A percentile compares a stretch with the other conserved stretches of the same genome.
Conservation (phyloP, 345 rosid species). For the Sisymbrium irio region DNA sequence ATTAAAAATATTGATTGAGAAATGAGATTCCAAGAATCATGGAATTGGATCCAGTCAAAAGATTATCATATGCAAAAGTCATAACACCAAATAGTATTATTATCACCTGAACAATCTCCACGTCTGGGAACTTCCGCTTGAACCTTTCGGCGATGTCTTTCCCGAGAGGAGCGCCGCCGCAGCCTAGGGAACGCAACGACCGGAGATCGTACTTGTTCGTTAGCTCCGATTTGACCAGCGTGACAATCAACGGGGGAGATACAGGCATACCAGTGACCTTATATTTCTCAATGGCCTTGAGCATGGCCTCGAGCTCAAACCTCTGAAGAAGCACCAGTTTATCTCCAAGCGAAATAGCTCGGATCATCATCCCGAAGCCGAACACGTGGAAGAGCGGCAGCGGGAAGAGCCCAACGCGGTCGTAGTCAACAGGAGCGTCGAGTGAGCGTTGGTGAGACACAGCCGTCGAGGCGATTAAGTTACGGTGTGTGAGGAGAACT, state of each 20-base stretch:
- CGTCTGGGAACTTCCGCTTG: slow-evolving; percentile 64
- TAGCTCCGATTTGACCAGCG: slow-evolving; percentile 61
- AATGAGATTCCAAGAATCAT: slow-evolving; percentile 3
- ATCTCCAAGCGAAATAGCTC: slow-evolving; percentile 43
- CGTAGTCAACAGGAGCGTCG: slow-evolving; percentile 31
- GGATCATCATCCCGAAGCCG: slow-evolving; percentile 47
- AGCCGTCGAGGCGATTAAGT: slow-evolving; percentile 58
- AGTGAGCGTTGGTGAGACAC: slow-evolving; percentile 33
- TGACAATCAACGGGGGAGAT: slow-evolving; percentile 76
- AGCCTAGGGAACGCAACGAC: slow-evolving; percentile 51
- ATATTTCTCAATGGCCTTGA: slow-evolving; percentile 58
- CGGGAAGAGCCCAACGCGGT: slow-evolving; percentile 48
- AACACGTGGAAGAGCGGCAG: slow-evolving; percentile 54
- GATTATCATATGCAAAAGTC: not conserved
- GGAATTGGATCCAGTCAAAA: not conserved
- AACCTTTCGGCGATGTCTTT: slow-evolving; percentile 70
- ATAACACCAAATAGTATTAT: not conserved
- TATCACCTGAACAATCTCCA: slow-evolving; percentile 61
- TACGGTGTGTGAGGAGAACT: slow-evolving; percentile 63
- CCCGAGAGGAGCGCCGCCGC: slow-evolving; percentile 87
- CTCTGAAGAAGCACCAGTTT: slow-evolving; percentile 44
- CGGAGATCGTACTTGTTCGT: slow-evolving; percentile 62
- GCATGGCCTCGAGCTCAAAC: slow-evolving; percentile 53
- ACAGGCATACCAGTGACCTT: slow-evolving; percentile 65
- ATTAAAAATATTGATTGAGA: not conserved